Evolutionary conservation across 1,139 yeast genomes (phyloP).

Genomic region (Taphrina flavorubra): DNA sequence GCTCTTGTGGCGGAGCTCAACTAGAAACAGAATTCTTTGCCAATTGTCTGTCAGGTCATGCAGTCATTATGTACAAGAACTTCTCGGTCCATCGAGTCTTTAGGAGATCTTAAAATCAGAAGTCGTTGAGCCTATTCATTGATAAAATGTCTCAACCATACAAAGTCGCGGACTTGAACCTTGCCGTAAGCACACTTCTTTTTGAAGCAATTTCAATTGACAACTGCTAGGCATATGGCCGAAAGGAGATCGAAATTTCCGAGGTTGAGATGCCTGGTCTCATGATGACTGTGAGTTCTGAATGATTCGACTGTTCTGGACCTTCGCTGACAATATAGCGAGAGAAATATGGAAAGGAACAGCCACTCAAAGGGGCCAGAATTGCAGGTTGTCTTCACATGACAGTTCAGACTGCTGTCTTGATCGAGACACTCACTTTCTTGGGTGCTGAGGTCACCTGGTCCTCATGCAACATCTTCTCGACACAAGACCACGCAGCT

Average conservation of each 20-base stretch:
- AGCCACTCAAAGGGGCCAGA: constrained; percentile 98
- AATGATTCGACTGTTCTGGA: not conserved
- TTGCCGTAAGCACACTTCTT: constrained; percentile 58
- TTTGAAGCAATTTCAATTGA: not conserved
- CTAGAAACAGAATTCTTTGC: not conserved
- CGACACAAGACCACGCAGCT: constrained; percentile 76
- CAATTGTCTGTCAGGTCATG: constrained; percentile 3
- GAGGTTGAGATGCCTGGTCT: constrained; percentile 99
- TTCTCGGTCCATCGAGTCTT: not conserved
- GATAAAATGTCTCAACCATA: constrained; percentile 51
- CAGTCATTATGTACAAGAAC: constrained; percentile 1
- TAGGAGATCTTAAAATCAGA: not conserved
- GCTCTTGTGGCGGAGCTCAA: constrained; percentile 4
- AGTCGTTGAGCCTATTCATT: not conserved
- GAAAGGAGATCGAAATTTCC: constrained; percentile 98
- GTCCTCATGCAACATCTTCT: constrained; percentile 99
- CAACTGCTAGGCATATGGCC: constrained; percentile 76
- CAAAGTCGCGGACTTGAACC: constrained; percentile 97
- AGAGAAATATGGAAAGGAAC: constrained; percentile 85
- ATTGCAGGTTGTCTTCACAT: constrained; percentile 94
- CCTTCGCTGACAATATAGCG: constrained; percentile 53
- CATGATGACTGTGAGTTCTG: constrained; percentile 69
- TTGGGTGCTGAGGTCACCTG: constrained; percentile 99
- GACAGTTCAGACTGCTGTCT: constrained; percentile 99
- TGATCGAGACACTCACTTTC: constrained; percentile 95